Evolutionary conservation across 805 yeast species (phyloP), one percentile per base, ranked within the genome.

Genomic region (Priceomyces fermenticarens): DNA sequence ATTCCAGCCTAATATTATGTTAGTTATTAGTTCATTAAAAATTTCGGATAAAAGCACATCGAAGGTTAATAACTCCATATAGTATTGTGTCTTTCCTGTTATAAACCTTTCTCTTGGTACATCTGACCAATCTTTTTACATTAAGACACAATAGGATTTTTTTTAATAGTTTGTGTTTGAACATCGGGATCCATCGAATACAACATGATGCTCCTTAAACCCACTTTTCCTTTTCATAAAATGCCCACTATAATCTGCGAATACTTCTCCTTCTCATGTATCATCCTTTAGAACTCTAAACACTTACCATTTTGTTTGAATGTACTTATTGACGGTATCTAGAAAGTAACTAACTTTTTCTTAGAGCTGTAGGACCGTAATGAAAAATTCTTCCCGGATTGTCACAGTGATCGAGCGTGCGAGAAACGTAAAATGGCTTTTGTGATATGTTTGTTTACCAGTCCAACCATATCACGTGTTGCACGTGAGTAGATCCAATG

Each of bases 1-100:
- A 89, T 77, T 71, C 87, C 90, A 75, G 91, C 89, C 93, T 83
- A 53, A 34, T 38, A 15, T 36, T 27, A 20, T 39, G 47, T 46
- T 43, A 43, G 46, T 42, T 38, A 5, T 29, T 5, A n/a, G 32
- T 8, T 29, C 15, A 29, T 8, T 6, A 29, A 29, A 20, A 20
- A 20, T 5, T 5, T 20, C 8, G 8, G 25, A 20, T 20, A 20
- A 20, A 20, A 20, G 25, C 4, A 20, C 25, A 20, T 20, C 25
- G 25, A 20, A 20, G 25, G 25, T 5, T 4, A 20, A 20, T 20
- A 8, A 5, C 25, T 20, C 25, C 25, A 20, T 8, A 20, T 4
- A 4, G 25, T n/a, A n/a, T n/a, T n/a, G n/a, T n/a, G 8, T 20
- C 25, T 5, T 20, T 20, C 25, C 8, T 20, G 4, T 4, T 20